Percentiles rank a stretch among this genome's conserved stretches.
These are phyloP conservation scores for Tricholoma saponaceum DNA, from an alignment of 768 basidiomycete species.

Conservation along the genomic window DNA sequence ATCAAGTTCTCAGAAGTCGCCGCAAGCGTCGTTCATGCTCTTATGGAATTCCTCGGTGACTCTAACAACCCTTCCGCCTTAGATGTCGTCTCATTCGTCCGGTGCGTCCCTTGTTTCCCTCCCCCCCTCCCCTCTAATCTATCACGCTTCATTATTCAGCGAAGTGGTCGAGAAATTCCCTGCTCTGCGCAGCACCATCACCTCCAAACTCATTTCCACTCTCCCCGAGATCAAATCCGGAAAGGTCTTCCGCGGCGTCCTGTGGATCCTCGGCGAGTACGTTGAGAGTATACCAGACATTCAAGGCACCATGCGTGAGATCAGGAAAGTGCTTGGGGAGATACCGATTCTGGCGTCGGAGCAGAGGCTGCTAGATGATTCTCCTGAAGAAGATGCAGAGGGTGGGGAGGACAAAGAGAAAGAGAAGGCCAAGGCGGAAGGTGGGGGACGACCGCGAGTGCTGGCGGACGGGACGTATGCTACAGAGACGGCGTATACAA, in stretches of 20 bases:
- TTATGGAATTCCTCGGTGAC: conserved; percentile 94
- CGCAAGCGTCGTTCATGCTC: conserved; percentile 87
- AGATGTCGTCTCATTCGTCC: conserved; percentile 79
- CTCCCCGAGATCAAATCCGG: conserved; percentile 90
- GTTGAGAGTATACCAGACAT: conserved; percentile 67
- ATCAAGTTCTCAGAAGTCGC: conserved; percentile 97
- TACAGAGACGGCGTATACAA: conserved; percentile 88
- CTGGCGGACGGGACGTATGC: conserved; percentile 97
- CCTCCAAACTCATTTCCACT: conserved; percentile 78
- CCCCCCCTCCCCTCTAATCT: background rate
- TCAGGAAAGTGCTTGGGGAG: conserved; percentile 87
- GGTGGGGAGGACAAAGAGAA: conserved; percentile 47
- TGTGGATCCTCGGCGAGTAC: conserved; percentile 99
- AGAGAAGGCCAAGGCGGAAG: conserved; percentile 39
- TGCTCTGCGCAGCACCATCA: conserved; percentile 72
- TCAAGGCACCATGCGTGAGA: conserved; percentile 65
- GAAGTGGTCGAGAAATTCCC: conserved; percentile 99
- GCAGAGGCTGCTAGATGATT: conserved; percentile 76
- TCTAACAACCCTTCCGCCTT: conserved; percentile 92
- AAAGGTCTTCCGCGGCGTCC: conserved; percentile 92
- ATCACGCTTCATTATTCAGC: conserved; percentile 28
- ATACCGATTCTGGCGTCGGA: conserved; percentile 96
- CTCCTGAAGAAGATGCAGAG: conserved; percentile 44
- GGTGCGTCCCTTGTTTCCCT: conserved; percentile 21
- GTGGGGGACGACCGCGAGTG: conserved; percentile 65